Conservation (phyloP, 2,329 filamentous ascomycete species). For the Fusarium haematococcum region DNA sequence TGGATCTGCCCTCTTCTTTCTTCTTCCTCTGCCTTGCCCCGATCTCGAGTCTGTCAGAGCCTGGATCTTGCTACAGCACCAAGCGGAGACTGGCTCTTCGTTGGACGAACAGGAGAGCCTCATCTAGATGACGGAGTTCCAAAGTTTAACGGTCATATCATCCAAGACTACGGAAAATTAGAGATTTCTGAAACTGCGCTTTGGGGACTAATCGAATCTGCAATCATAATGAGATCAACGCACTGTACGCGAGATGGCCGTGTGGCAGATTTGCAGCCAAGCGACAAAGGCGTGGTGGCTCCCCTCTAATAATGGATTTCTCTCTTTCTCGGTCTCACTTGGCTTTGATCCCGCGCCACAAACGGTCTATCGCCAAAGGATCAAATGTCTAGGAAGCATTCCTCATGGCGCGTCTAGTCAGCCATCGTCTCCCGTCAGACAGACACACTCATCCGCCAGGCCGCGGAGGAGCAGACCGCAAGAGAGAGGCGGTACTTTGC, state of each 20-base stretch:
- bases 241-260: constrained; percentile 6
- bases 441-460: constrained; percentile 4
- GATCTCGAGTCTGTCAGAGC: constrained; percentile 10
- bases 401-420: constrained; percentile 6
- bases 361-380: constrained; percentile 22
- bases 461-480: constrained; percentile 6
- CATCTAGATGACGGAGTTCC: not conserved
- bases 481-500: not conserved
- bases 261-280: not conserved
- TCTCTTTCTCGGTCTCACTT: constrained; percentile 19
- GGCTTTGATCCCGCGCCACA: constrained; percentile 24
- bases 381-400: constrained; percentile 26
- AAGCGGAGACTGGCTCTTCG: not conserved
- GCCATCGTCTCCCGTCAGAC: constrained; percentile 1
- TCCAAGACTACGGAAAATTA: constrained; percentile 10
- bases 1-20: constrained; percentile 14
- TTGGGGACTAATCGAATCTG: constrained; percentile 19
- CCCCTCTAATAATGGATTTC: constrained; percentile 10
- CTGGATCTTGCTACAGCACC: not conserved
- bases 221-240: constrained; percentile 26
- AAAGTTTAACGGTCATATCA: constrained; percentile 7
- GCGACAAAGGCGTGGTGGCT: constrained; percentile 22
- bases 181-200: constrained; percentile 35
- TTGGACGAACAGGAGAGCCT: not conserved
- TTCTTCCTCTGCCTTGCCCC: constrained; percentile 2